Evolutionary conservation across 805 yeast species (phyloP).

Genomic region (Wickerhamiella kazuoi): DNA sequence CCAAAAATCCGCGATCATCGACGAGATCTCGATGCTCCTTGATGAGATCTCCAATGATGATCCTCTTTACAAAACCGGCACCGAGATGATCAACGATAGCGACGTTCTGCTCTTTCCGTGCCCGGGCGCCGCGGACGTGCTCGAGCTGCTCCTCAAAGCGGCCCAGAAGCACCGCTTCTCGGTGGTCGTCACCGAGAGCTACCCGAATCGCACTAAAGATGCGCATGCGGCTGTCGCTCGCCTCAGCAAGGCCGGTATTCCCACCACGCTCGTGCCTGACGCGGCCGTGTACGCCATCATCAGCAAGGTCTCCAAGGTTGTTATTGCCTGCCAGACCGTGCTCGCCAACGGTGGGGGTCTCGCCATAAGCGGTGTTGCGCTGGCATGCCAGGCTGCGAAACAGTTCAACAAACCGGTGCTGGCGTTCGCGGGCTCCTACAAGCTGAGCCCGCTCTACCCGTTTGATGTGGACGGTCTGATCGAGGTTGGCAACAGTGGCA

Average conservation of each 20-base stretch:
- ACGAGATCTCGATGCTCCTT: constrained; percentile 77
- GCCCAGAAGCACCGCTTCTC: constrained; percentile 80
- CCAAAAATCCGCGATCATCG: constrained; percentile 61
- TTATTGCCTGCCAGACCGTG: constrained; percentile 80
- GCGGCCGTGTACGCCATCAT: constrained; percentile 84
- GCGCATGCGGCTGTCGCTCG: constrained; percentile 69
- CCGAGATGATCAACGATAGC: constrained; percentile 86
- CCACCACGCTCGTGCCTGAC: constrained; percentile 83
- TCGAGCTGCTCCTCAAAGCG: constrained; percentile 72
- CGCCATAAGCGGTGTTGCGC: constrained; percentile 75
- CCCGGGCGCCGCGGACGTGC: constrained; percentile 76
- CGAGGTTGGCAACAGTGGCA: constrained; percentile 88
- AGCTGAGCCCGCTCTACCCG: constrained; percentile 83
- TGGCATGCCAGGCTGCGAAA: constrained; percentile 90
- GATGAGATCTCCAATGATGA: constrained; percentile 87
- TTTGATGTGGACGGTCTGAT: constrained; percentile 67
- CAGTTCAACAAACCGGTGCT: constrained; percentile 93
- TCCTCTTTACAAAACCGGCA: constrained; percentile 76
- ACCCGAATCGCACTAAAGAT: constrained; percentile 65
- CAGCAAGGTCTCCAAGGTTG: constrained; percentile 93
- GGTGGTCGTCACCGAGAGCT: constrained; percentile 73
- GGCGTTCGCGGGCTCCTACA: constrained; percentile 85
- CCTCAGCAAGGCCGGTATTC: constrained; percentile 70
- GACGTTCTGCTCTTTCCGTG: constrained; percentile 65
- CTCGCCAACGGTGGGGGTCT: constrained; percentile 94